Percentiles rank a stretch among this genome's conserved stretches.
These are phyloP conservation scores for Babesia bigemina DNA, from an alignment of 169 alveolate species.

Conservation along the genomic window DNA sequence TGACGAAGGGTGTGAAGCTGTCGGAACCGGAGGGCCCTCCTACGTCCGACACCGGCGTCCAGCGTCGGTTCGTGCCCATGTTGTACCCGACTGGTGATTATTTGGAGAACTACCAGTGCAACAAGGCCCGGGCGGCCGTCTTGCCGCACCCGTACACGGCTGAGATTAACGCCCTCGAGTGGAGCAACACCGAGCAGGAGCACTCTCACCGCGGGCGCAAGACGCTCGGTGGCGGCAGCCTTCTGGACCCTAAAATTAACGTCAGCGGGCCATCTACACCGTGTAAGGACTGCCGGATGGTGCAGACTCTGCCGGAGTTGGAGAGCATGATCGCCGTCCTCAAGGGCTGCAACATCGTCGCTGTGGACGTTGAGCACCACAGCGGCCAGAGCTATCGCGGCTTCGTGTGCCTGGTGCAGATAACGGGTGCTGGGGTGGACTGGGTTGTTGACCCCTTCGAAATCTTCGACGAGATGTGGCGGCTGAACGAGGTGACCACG, in stretches of 20 bases:
- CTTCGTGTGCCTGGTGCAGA: constrained; percentile 90
- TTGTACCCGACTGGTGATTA: constrained; percentile 26
- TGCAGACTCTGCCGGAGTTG: constrained; percentile 29
- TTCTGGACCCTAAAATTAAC: constrained; percentile 9
- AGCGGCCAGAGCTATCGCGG: constrained; percentile 80
- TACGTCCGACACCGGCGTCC: constrained; percentile 10
- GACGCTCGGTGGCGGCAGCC: constrained; percentile 54
- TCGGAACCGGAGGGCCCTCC: constrained; percentile 13
- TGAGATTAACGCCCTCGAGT: constrained; percentile 61
- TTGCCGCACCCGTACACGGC: constrained; percentile 57
- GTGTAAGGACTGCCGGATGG: constrained; percentile 13
- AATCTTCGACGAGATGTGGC: constrained; percentile 78
- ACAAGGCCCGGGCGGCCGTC: neutral
- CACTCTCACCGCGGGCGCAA: constrained; percentile 52
- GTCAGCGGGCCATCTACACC: neutral
- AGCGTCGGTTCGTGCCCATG: constrained; percentile 39
- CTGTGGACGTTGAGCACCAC: constrained; percentile 68
- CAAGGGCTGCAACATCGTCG: constrained; percentile 28
- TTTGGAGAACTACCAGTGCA: neutral
- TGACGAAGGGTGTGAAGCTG: neutral
- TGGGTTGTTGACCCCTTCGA: constrained; percentile 91
- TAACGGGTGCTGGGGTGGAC: constrained; percentile 88
- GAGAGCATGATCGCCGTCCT: constrained; percentile 52
- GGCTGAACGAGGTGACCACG: constrained; percentile 86
- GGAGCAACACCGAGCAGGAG: constrained; percentile 24